Percentiles rank a stretch among this genome's conserved stretches.
These are phyloP conservation scores for Wickerhamiella australiensis DNA, from an alignment of 805 yeast species.

Conservation along the genomic window DNA sequence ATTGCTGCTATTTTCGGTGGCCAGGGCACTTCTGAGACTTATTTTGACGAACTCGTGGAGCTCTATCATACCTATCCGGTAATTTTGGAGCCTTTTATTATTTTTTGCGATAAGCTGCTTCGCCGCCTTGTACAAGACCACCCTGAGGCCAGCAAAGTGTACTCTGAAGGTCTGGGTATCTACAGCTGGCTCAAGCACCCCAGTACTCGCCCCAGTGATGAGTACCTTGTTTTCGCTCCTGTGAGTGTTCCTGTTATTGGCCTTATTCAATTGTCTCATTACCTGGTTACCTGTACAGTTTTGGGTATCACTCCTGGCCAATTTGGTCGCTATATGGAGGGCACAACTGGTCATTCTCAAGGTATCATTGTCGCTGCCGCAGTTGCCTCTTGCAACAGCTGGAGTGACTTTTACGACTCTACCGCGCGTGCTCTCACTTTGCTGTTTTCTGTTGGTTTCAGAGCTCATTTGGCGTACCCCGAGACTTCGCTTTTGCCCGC, in stretches of 20 bases:
- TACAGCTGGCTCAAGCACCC: constrained; percentile 77
- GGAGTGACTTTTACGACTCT: constrained; percentile 69
- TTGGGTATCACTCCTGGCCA: constrained; percentile 86
- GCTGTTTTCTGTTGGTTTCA: constrained; percentile 85
- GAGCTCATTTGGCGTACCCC: constrained; percentile 84
- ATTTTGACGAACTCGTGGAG: constrained; percentile 90
- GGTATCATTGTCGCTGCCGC: constrained; percentile 82
- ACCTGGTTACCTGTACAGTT: constrained; percentile 72
- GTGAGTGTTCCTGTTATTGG: constrained; percentile 96
- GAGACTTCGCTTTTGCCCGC: constrained; percentile 90
- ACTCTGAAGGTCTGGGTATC: constrained; percentile 86
- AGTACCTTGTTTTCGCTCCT: constrained; percentile 80
- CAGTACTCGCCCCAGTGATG: constrained; percentile 77
- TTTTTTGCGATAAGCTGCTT: constrained; percentile 55
- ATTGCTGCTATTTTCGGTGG: constrained; percentile 92
- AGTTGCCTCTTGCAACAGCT: constrained; percentile 63
- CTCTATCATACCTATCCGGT: constrained; percentile 66
- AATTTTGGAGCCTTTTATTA: constrained; percentile 57
- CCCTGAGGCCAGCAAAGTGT: constrained; percentile 71
- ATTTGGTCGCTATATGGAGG: constrained; percentile 47
- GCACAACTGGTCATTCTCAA: constrained; percentile 37
- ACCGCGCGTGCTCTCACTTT: constrained; percentile 70
- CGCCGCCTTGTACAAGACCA: constrained; percentile 56
- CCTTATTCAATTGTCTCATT: constrained; percentile 88
- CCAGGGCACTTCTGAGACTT: constrained; percentile 97